A percentile compares a stretch with the other conserved stretches of the same genome.
These are phyloP conservation scores for Petunia axillaris DNA, from an alignment of 257 asterid genomes.

Conservation along the genomic window DNA sequence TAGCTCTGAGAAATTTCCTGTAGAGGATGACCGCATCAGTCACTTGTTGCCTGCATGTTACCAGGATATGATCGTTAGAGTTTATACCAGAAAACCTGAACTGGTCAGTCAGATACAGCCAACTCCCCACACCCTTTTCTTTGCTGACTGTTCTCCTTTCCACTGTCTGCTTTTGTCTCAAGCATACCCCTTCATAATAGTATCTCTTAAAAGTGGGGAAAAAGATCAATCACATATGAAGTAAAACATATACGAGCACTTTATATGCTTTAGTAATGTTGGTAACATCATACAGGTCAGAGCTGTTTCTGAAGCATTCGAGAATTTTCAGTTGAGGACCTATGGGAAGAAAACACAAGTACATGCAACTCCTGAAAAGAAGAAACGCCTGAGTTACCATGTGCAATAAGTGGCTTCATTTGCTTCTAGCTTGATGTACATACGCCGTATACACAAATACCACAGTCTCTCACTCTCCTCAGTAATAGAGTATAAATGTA, in stretches of 20 bases:
- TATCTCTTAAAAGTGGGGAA: background rate
- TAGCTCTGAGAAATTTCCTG: slow-evolving; percentile 46
- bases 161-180: background rate
- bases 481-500: background rate
- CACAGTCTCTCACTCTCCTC: background rate
- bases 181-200: background rate
- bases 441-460: slow-evolving; percentile 1
- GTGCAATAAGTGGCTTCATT: background rate
- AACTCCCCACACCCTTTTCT: background rate
- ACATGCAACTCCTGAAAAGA: slow-evolving; percentile 83
- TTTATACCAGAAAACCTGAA: slow-evolving; percentile 71
- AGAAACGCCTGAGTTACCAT: slow-evolving; percentile 37
- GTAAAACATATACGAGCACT: background rate
- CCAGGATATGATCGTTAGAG: slow-evolving; percentile 90
- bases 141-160: background rate
- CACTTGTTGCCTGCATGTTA: slow-evolving; percentile 79
- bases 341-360: slow-evolving; percentile 79
- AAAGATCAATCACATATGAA: background rate
- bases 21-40: slow-evolving; percentile 62
- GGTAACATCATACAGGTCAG: slow-evolving; percentile 55
- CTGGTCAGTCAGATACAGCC: slow-evolving; percentile 47
- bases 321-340: slow-evolving; percentile 69
- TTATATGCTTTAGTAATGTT: slow-evolving; percentile 14
- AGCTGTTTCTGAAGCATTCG: slow-evolving; percentile 76
- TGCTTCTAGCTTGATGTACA: background rate